Percentiles rank a stretch among this genome's conserved stretches.
phyloP scores from a whole-genome alignment of 352 stramenopile species.

The Pythium utonaiense region DNA sequence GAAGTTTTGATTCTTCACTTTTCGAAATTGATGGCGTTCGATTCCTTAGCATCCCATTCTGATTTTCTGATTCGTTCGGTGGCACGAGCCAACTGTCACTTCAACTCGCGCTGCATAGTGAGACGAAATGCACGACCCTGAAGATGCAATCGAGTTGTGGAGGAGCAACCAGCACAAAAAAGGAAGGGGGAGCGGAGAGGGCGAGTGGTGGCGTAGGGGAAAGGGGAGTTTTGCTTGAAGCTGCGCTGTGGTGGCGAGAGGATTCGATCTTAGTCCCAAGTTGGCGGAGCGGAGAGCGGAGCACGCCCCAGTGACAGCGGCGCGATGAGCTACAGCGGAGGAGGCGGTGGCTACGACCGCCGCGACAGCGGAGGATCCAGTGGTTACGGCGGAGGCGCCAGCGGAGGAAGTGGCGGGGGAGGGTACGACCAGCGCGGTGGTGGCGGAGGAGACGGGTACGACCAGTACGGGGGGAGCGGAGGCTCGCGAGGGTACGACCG shows the following conservation, averaged over 20 bases:
- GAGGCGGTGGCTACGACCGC: slow-evolving; percentile 31
- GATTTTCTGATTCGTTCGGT: slow-evolving; percentile 5
- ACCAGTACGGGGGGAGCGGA: slow-evolving; percentile 17
- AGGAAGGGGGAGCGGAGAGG: background rate
- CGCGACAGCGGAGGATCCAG: slow-evolving; percentile 17
- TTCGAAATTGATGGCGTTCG: background rate
- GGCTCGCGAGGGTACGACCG: slow-evolving; percentile 27
- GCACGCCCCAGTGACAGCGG: background rate
- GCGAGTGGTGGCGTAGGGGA: slow-evolving; percentile 3
- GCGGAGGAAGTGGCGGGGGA: slow-evolving; percentile 5
- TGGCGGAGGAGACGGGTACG: slow-evolving; percentile 17
- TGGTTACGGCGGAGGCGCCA: slow-evolving; percentile 1
- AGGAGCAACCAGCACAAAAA: slow-evolving; percentile 12
- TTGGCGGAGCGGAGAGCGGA: background rate
- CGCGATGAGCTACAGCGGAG: slow-evolving; percentile 46
- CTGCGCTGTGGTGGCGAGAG: background rate
- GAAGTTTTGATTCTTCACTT: background rate
- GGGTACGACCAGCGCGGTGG: slow-evolving; percentile 33
- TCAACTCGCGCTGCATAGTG: slow-evolving; percentile 14
- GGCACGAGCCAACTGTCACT: slow-evolving; percentile 14
- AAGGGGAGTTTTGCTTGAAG: slow-evolving; percentile 17
- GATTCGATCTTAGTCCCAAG: slow-evolving; percentile 13
- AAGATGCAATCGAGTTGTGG: slow-evolving; percentile 16
- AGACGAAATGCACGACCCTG: background rate
- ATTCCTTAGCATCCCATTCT: no score